Evolutionary conservation across 139 green algal species (phyloP).

Genomic region (Gonium pectorale): DNA sequence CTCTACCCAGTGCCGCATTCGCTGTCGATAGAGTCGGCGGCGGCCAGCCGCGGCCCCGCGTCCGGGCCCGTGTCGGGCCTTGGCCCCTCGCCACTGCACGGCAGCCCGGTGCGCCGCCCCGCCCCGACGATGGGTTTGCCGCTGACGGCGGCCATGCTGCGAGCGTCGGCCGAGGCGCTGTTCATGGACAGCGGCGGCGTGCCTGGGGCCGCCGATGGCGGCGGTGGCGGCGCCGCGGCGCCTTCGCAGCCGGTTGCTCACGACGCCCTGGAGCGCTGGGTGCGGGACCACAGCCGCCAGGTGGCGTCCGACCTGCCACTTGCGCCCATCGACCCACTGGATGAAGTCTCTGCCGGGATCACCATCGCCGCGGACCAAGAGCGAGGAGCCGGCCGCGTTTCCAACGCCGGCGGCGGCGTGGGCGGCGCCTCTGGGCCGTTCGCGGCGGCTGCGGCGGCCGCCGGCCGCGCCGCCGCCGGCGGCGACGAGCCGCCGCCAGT

Average conservation of each 20-base stretch:
- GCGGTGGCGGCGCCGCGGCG: not conserved
- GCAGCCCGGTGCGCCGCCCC: no score
- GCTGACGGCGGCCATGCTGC: constrained; percentile 23
- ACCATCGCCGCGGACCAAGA: not conserved
- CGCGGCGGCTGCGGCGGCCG: no score
- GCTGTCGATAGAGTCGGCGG: no score
- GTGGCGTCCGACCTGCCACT: not conserved
- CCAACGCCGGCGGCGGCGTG: no score
- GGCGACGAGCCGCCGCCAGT: not conserved
- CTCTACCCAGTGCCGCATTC: no score
- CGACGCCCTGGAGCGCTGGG: constrained; percentile 2
- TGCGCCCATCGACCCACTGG: constrained; percentile 1
- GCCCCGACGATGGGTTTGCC: not conserved
- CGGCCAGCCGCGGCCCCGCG: no score
- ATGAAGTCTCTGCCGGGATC: not conserved
- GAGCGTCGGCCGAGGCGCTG: not conserved
- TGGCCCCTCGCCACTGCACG: no score
- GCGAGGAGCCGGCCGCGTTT: not conserved
- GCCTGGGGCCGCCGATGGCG: not conserved
- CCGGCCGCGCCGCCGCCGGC: no score
- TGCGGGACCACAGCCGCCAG: constrained; percentile 3
- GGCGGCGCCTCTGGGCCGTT: not conserved
- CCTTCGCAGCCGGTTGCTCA: no score
- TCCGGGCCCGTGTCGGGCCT: no score
- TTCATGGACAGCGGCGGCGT: not conserved